phyloP scores from a whole-genome alignment of 345 rosid species.

The Ceriops tagal region DNA sequence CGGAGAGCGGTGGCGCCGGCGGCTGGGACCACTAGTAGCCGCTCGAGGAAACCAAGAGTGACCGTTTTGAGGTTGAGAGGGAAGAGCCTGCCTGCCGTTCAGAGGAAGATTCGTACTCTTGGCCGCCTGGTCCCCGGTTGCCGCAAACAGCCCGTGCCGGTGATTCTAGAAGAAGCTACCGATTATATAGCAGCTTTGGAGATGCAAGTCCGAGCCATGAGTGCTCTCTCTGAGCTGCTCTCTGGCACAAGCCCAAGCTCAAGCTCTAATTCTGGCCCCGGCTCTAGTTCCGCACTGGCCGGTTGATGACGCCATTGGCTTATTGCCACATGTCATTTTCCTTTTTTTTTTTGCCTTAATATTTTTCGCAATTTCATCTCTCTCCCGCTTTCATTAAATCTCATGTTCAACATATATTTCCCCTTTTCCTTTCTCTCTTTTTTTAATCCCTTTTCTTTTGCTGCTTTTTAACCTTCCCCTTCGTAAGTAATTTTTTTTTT shows the following conservation, averaged over 20 bases:
- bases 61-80: constrained; percentile 57
- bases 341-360: background rate
- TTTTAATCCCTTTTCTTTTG: no score
- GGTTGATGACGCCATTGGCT: constrained; percentile 18
- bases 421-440: background rate
- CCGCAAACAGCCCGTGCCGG: constrained; percentile 81
- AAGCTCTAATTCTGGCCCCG: constrained; percentile 22
- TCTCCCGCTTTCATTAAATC: constrained; percentile 8
- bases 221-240: constrained; percentile 59
- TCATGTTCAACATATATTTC: constrained; percentile 29
- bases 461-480: background rate
- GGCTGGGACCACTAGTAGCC: constrained; percentile 30
- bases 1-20: constrained; percentile 35
- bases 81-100: constrained; percentile 68
- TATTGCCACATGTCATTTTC: constrained; percentile 23
- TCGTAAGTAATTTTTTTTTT: background rate
- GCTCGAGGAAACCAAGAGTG: constrained; percentile 61
- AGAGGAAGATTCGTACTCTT: constrained; percentile 71
- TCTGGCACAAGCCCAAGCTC: constrained; percentile 19
- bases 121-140: constrained; percentile 97
- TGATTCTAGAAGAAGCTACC: constrained; percentile 83
- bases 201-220: constrained; percentile 97
- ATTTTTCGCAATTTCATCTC: background rate
- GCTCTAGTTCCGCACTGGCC: constrained; percentile 25
- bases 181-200: constrained; percentile 95